phyloP scores from a whole-genome alignment of 1,284 basidiomycete species.

The Cryptococcus sp. region DNA sequence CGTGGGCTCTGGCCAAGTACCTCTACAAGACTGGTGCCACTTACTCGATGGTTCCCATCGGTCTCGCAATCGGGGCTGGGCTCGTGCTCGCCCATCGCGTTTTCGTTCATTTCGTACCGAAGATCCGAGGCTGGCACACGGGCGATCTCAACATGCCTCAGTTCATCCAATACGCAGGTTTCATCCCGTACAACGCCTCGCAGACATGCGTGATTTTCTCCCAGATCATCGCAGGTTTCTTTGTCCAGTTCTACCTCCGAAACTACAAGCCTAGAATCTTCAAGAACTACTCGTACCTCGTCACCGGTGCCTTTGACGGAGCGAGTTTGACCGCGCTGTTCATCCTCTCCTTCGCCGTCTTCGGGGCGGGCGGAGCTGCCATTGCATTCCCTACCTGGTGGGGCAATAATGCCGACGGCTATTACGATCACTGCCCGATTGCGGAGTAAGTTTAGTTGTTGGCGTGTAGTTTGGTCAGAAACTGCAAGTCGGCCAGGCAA shows the following conservation, averaged over 20 bases:
- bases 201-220: slow-evolving; percentile 26
- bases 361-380: slow-evolving; percentile 21
- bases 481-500: too few relatives aligned
- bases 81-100: slow-evolving; percentile 19
- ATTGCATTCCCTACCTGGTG: slow-evolving; percentile 31
- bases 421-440: slow-evolving; percentile 24
- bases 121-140: slow-evolving; percentile 13
- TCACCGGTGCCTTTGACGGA: slow-evolving; percentile 49
- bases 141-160: slow-evolving; percentile 21
- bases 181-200: slow-evolving; percentile 18
- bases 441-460: not conserved
- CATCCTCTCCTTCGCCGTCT: slow-evolving; percentile 49
- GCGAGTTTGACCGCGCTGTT: slow-evolving; percentile 53
- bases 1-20: slow-evolving; percentile 27
- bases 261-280: slow-evolving; percentile 22
- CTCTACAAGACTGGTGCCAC: slow-evolving; percentile 8
- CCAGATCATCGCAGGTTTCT: slow-evolving; percentile 26
- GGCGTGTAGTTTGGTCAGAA: too few relatives aligned
- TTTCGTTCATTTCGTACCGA: slow-evolving; percentile 14
- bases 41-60: slow-evolving; percentile 22
- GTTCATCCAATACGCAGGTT: slow-evolving; percentile 19
- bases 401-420: slow-evolving; percentile 25
- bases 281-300: slow-evolving; percentile 25
- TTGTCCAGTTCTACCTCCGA: slow-evolving; percentile 27
- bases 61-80: slow-evolving; percentile 19